Evolutionary conservation across 306 rosid genomes (phyloP).

Genomic region (Inga laurina): DNA sequence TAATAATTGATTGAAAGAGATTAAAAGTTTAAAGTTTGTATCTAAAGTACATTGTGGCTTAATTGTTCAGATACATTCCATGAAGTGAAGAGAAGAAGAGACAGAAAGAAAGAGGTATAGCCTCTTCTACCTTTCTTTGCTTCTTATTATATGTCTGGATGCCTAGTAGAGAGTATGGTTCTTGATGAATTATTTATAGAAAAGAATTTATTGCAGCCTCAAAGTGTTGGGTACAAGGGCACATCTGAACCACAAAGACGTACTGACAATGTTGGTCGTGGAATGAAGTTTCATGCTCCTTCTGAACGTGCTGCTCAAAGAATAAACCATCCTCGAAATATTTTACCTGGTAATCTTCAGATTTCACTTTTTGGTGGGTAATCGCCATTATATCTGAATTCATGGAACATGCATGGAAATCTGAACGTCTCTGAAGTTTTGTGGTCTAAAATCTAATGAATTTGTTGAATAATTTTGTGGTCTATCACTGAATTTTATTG

Average conservation of each 20-base stretch:
- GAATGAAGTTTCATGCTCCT: slow-evolving; percentile 46
- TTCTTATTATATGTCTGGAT: neutral
- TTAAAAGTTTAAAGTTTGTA: neutral
- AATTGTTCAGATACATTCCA: slow-evolving; percentile 77
- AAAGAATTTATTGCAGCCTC: slow-evolving; percentile 42
- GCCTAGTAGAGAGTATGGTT: neutral
- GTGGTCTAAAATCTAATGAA: neutral
- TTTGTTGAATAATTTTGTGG: neutral
- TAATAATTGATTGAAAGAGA: slow-evolving; percentile 5
- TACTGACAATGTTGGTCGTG: slow-evolving; percentile 62
- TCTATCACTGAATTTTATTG: neutral
- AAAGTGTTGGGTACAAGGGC: slow-evolving; percentile 54
- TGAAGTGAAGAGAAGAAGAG: slow-evolving; percentile 94
- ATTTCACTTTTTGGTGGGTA: neutral
- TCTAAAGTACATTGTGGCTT: slow-evolving; percentile 27
- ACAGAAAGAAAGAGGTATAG: slow-evolving; percentile 83
- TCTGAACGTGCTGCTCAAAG: slow-evolving; percentile 65
- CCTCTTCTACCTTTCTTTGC: neutral
- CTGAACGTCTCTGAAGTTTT: neutral
- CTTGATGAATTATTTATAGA: slow-evolving; percentile 9
- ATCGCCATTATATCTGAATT: neutral
- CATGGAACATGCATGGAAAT: neutral
- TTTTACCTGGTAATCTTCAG: slow-evolving; percentile 57
- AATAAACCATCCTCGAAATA: slow-evolving; percentile 60
- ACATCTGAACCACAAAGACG: slow-evolving; percentile 50